Base-by-base conservation (phyloP, 768 basidiomycete species). In the Hygrophorus russula region DNA sequence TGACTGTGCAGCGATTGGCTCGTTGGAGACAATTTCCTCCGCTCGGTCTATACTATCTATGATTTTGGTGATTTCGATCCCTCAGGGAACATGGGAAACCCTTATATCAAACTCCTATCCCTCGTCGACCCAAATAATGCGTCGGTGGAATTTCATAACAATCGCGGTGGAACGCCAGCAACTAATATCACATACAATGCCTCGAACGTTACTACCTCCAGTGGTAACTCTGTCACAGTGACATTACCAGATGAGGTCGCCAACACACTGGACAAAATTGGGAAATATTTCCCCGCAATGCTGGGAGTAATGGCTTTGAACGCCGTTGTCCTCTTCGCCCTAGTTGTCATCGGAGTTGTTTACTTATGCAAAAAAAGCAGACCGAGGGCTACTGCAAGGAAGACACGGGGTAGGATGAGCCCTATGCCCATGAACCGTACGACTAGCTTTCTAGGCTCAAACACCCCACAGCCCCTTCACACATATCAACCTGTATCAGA, bases 1-100 rank as follows among this genome's bases (percentile, higher is more conserved):
- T 33, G 46, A 10, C 2, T n/a, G 40, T 43, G 9, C 47, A 88
- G 85, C 55, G 88, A 91, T 57, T 82, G 84, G 79, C 68, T 91
- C 36, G 56, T 89, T 42, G 88, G 88, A 15, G 87, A 84, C 60
- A 89, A 85, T 53, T 71, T 87, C 56, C 70, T 91, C 46, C 85
- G 88, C 46, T 83, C 84, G 12, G 64, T 89, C 31, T 90, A 90
- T 59, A 73, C 83, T 6, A 63, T 91, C 44, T 91, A 88, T 58
- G 82, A 89, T 59, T 91, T 82, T 55, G 87, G 87, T 17, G 83
- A 90, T 61, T 87, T 76, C 51, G 73, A 79, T 54, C 57, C 68
- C 10, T 64, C 69, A 4, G 79, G 77, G 30, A 59, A 70, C 12
- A 79, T 79, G 77, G 85, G 83, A 32, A 60, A 79, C 55, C 88